Evolutionary conservation across 345 rosid genomes (phyloP).

Genomic region (Dimocarpus longan): DNA sequence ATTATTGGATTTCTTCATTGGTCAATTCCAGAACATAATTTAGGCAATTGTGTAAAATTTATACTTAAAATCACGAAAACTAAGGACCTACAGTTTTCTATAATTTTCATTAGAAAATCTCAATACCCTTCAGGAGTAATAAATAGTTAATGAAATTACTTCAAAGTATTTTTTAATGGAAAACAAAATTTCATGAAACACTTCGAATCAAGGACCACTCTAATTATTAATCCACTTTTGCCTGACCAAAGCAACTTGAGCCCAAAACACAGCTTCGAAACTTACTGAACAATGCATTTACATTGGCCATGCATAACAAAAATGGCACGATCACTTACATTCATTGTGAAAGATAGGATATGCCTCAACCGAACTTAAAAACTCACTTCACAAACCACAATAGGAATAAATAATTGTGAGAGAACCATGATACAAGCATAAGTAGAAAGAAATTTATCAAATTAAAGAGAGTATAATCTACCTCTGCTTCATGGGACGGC

Average conservation of each 20-base stretch:
- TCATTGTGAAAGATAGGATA: not conserved
- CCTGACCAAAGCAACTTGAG: not conserved
- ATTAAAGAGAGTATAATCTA: slow-evolving; percentile 23
- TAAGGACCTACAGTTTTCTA: not conserved
- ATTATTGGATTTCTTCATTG: not conserved
- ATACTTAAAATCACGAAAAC: not conserved
- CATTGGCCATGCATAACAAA: not conserved
- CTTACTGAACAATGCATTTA: not conserved
- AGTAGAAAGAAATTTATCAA: not conserved
- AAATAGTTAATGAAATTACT: not conserved
- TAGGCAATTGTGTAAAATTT: not conserved
- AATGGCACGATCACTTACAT: not conserved
- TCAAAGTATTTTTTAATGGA: not conserved
- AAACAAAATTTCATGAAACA: not conserved
- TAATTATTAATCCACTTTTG: not conserved
- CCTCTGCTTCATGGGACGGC: slow-evolving; percentile 97
- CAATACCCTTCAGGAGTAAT: not conserved
- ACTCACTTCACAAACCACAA: not conserved
- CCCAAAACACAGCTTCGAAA: not conserved
- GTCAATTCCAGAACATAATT: not conserved
- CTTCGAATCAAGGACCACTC: not conserved
- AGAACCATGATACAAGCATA: not conserved
- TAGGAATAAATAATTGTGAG: not conserved
- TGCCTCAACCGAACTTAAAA: not conserved
- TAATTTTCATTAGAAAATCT: not conserved